Conservation (phyloP, 2,329 filamentous ascomycete genomes). For the Fusarium lateritium region DNA sequence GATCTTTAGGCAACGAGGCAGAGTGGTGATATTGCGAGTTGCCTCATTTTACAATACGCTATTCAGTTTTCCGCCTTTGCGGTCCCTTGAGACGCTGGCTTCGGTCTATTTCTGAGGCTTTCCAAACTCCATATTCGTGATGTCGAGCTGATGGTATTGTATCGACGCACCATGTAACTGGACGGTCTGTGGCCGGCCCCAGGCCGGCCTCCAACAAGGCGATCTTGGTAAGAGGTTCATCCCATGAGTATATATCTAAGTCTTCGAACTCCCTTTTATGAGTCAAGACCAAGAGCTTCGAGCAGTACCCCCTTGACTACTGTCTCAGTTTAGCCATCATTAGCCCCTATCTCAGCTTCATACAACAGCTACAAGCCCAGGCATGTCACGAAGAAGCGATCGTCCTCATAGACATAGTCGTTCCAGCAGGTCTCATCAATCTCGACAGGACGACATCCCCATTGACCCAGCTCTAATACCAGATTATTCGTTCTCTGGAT, state of each 20-base stretch:
- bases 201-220: slow-evolving; percentile 21
- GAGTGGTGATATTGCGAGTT: slow-evolving; percentile 12
- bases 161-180: neutral
- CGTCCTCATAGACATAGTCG: slow-evolving; percentile 28
- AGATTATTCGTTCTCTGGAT: neutral
- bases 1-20: slow-evolving; percentile 31
- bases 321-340: neutral
- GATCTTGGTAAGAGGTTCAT: neutral
- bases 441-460: slow-evolving; percentile 27
- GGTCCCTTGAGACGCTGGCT: neutral
- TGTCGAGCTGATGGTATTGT: neutral
- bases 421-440: slow-evolving; percentile 22
- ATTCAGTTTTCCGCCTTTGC: slow-evolving; percentile 8
- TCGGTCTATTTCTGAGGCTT: neutral
- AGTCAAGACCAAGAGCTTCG: neutral
- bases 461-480: slow-evolving; percentile 21
- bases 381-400: slow-evolving; percentile 38
- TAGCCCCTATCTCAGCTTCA: no score
- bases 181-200: slow-evolving; percentile 3
- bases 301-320: neutral
- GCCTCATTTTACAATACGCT: neutral
- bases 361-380: neutral
- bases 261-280: neutral
- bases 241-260: slow-evolving; percentile 6
- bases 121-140: neutral